A percentile compares a stretch with the other conserved stretches of the same genome.
Evolutionary conservation across 2,329 filamentous ascomycete genomes (phyloP).

Genomic region (Trichoderma koningiopsis): DNA sequence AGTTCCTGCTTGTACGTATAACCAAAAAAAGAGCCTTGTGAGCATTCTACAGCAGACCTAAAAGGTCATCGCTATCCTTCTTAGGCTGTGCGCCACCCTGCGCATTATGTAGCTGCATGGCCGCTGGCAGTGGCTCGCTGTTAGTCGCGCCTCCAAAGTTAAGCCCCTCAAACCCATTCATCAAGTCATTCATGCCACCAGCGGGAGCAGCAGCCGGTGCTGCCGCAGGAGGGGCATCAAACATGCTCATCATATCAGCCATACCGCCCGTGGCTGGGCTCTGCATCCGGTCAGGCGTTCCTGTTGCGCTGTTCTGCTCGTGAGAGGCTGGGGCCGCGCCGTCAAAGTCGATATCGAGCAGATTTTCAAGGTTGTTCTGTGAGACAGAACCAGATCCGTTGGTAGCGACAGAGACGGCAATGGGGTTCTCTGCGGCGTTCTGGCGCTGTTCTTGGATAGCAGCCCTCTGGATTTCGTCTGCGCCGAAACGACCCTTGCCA

Average conservation of each 20-base stretch:
- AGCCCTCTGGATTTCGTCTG: constrained; percentile 90
- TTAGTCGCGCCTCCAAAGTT: constrained; percentile 57
- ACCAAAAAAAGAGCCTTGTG: background rate
- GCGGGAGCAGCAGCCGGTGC: constrained; percentile 38
- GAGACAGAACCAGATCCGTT: constrained; percentile 58
- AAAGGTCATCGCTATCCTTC: constrained; percentile 64
- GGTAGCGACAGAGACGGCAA: constrained; percentile 78
- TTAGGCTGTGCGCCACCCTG: constrained; percentile 47
- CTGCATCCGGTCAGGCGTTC: constrained; percentile 68
- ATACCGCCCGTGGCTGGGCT: constrained; percentile 62
- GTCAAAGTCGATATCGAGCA: constrained; percentile 95
- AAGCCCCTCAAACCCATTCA: constrained; percentile 85
- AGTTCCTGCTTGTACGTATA: constrained; percentile 3
- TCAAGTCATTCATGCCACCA: constrained; percentile 79
- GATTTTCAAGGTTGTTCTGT: constrained; percentile 86
- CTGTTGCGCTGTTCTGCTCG: constrained; percentile 57
- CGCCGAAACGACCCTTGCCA: constrained; percentile 89
- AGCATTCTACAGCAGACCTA: constrained; percentile 44
- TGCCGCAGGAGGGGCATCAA: constrained; percentile 63
- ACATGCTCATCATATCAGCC: constrained; percentile 69
- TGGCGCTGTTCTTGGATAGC: constrained; percentile 96
- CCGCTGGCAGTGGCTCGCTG: constrained; percentile 65
- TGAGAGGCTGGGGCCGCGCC: constrained; percentile 88
- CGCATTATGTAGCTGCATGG: constrained; percentile 55
- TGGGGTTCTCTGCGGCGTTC: constrained; percentile 89